Conservation (phyloP, 176 grass and related monocot genomes). For the Eleusine coracana region DNA sequence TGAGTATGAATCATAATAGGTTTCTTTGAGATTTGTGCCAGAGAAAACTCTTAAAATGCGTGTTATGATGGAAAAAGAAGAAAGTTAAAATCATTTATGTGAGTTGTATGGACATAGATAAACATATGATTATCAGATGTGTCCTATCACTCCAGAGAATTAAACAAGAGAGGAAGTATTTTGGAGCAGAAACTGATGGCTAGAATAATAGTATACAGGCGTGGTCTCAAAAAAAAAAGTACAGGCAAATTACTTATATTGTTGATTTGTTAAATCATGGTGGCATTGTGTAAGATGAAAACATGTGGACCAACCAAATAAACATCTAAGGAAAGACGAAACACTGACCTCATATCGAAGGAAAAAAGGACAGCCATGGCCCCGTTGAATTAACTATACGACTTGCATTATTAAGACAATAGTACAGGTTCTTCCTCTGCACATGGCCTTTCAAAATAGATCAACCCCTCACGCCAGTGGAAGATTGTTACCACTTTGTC, state of each 20-base stretch:
- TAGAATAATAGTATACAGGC: conserved; percentile 14
- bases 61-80: no score
- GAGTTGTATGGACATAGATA: no score
- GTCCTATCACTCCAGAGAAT: no score
- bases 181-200: conserved; percentile 26
- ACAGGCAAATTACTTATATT: background rate
- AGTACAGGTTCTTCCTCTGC: conserved; percentile 50
- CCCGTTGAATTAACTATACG: conserved; percentile 51
- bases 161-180: background rate
- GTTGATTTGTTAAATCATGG: conserved; percentile 14
- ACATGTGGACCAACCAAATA: conserved; percentile 30
- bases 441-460: conserved; percentile 57
- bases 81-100: no score
- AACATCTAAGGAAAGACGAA: conserved; percentile 33
- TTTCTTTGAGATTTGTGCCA: no score
- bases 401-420: conserved; percentile 45
- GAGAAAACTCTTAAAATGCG: no score
- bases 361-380: conserved; percentile 47
- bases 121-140: no score
- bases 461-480: conserved; percentile 46
- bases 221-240: background rate
- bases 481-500: conserved; percentile 40
- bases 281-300: conserved; percentile 29
- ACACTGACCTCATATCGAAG: conserved; percentile 45
- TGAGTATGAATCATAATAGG: no score